Evolutionary conservation across 2,329 filamentous ascomycete genomes (phyloP), one percentile per base, ranked within the genome.

Genomic region (Cryphonectria radicalis): DNA sequence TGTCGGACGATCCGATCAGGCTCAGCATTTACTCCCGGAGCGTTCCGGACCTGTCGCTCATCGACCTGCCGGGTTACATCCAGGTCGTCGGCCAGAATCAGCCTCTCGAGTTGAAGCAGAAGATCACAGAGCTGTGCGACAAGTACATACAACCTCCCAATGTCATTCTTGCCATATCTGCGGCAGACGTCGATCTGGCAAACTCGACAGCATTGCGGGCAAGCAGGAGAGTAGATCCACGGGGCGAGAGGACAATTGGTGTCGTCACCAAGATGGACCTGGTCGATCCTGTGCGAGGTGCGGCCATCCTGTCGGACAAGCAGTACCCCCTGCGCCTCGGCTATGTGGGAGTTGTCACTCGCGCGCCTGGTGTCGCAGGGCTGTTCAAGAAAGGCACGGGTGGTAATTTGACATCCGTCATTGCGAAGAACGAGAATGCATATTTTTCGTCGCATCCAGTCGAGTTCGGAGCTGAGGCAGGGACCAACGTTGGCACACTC

Each of bases 261-360:
- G 96, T 99, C n/a, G 91, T 99, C 59, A 99, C 96, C 3, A 99
- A 99, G 84, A 98, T 99, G 95, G 96, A 99, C 77, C 86, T 99
- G 32, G 95, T 99, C 10, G 95, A 98, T 76, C 88, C 96, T 3
- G 84, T 86, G 10, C 90, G 95, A 71, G 96, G 95, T 42, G 88
- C 89, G 19, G 87, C 89, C 50, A 93, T 99, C 43, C 85, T 99
- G 28, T 91, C 87, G 37, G 95, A 99, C 80, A 92, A 90, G 78
- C 97, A 98, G 80, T 99, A 99, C 78, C 95, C 96, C 57, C 86
- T 99, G 42, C 89, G 96, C n/a, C 85, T 99, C 4, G 96, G 96
- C 4, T 99, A 99, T 77, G 95, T 99, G 4, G 96, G 96, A 66
- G 96, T 99, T 5, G 93, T 99, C 6, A 95, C 93, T 76, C 92